Evolutionary conservation across 2,329 filamentous ascomycete genomes (phyloP), one percentile per base, ranked within the genome.

Genomic region (Monosporascus sp.): DNA sequence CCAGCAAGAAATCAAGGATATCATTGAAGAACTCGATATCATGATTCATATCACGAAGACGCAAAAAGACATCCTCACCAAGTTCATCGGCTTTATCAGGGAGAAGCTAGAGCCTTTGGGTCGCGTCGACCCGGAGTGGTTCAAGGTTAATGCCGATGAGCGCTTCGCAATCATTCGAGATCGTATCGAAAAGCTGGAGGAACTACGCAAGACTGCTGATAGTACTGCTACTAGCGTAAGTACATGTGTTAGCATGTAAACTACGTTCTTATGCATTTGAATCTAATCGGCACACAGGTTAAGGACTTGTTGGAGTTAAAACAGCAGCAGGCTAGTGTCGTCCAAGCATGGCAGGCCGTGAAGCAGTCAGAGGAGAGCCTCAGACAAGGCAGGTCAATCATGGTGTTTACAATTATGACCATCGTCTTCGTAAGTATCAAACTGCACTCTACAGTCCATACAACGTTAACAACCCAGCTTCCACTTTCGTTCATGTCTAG

Each of bases 21-120:
- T 78, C 22, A 60, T 73, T 1, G 75, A 78, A 17, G 76, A 79
- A 54, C 66, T 79, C 0, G 71, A 74, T 7, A 78, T 78, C 50
- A 76, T 78, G 65, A 61, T 72, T 0, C 65, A 70, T 14, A 65
- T 78, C 15, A 61, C 66, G 5, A 65, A 64, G 6, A 65, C 68
- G n/a, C 75, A 76, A 38, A 46, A 54, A 2, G 64, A 70, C 3
- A 63, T 71, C 0, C 50, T 72, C 3, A 62, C 63, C 20, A 56
- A 56, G 3, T 70, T 67, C 51, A 60, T 61, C 1, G 54, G 54
- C 25, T 58, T 66, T 37, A 62, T 60, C 1, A 57, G 60, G 18
- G 57, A 57, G 7, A 60, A 54, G 62, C 18, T 64, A 63, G n/a
- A n/a, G n/a, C n/a, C n/a, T n/a, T n/a, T n/a, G n/a, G n/a, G n/a